phyloP scores from a whole-genome alignment of 164 flowering plant species.

The Tetrastigma voinierianum region DNA sequence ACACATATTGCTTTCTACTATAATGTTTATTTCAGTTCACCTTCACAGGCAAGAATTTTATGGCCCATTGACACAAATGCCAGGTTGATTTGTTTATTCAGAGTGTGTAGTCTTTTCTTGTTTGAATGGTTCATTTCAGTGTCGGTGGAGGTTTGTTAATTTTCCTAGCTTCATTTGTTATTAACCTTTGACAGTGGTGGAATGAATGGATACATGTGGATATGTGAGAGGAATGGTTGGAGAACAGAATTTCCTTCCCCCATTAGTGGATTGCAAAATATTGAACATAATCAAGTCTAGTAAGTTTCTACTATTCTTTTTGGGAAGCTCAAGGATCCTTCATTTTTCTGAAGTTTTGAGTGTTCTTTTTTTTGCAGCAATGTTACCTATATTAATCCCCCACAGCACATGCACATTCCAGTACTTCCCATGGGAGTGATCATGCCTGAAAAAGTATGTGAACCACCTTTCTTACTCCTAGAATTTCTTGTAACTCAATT shows the following conservation, averaged over 20 bases:
- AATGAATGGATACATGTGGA: conserved; percentile 88
- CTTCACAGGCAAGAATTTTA: conserved; percentile 27
- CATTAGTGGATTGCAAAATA: conserved; percentile 51
- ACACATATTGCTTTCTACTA: conserved; percentile 39
- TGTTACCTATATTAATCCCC: conserved; percentile 66
- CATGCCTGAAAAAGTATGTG: conserved; percentile 68
- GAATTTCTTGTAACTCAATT: not conserved
- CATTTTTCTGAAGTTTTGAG: conserved; percentile 1
- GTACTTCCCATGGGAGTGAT: conserved; percentile 70
- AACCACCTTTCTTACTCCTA: not conserved
- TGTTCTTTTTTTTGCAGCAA: conserved; percentile 54
- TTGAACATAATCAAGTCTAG: conserved; percentile 57
- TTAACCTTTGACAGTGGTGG: conserved; percentile 62
- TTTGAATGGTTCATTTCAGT: not conserved
- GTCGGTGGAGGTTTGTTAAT: not conserved
- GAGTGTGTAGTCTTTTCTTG: not conserved
- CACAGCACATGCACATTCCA: conserved; percentile 64
- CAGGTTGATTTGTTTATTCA: conserved; percentile 51
- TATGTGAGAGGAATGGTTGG: conserved; percentile 64
- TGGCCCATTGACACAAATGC: conserved; percentile 47
- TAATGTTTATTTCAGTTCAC: conserved; percentile 24
- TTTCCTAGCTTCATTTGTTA: conserved; percentile 5
- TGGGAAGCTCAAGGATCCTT: not conserved
- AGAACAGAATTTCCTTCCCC: conserved; percentile 51
- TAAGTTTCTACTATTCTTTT: conserved; percentile 36